Percentiles rank a stretch among this genome's conserved stretches.
These are phyloP conservation scores for Chenopodium album DNA, from an alignment of 148 eudicot genomes.

Conservation along the genomic window DNA sequence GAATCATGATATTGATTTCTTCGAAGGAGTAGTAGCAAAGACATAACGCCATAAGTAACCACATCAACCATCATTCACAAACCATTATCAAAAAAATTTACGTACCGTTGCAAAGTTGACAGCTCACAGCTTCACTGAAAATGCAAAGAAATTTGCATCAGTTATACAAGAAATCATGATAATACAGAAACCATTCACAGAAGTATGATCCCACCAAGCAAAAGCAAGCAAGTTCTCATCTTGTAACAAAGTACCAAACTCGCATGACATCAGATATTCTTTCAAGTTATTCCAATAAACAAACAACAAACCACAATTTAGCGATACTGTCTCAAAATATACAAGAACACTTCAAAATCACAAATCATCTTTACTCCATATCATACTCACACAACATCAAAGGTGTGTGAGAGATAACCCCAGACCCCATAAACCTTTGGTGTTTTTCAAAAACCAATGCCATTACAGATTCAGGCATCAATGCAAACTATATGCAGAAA, in stretches of 20 bases:
- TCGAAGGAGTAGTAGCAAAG: background rate
- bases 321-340: background rate
- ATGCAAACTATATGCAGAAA: background rate
- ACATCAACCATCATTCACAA: slow-evolving; percentile 1
- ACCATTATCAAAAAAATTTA: background rate
- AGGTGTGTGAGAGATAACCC: no score
- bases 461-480: background rate
- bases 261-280: background rate
- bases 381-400: background rate
- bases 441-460: background rate
- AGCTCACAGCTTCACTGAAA: slow-evolving; percentile 90
- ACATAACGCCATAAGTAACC: background rate
- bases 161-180: slow-evolving; percentile 4
- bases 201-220: slow-evolving; percentile 3
- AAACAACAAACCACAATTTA: background rate
- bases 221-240: background rate
- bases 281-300: no score
- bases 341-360: background rate
- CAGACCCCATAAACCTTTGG: background rate
- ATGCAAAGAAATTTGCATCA: slow-evolving; percentile 19
- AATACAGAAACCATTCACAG: background rate
- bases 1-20: background rate
- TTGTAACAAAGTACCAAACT: background rate
- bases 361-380: background rate
- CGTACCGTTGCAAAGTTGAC: slow-evolving; percentile 78